Conservation (phyloP, 352 stramenopile genomes). For the Globisporangium abappressorium region DNA sequence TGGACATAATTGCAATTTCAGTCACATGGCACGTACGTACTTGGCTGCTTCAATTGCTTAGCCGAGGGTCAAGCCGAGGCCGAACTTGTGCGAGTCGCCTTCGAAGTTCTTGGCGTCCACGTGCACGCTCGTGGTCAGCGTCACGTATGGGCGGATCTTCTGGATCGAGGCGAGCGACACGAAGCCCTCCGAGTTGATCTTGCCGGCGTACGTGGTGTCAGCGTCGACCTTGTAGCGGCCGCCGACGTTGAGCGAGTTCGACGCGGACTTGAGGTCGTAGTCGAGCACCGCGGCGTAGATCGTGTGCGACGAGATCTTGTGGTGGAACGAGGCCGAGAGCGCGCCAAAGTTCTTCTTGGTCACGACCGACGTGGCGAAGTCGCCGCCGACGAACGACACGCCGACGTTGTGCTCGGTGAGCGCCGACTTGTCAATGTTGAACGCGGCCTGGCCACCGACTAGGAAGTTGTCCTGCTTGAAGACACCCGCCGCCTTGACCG, state of each 20-base stretch:
- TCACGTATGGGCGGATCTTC: conserved; percentile 72
- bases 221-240: conserved; percentile 72
- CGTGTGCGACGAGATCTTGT: conserved; percentile 73
- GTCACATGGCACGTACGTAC: neutral
- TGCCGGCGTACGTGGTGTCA: conserved; percentile 79
- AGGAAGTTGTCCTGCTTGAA: conserved; percentile 64
- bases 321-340: conserved; percentile 79
- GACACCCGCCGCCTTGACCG: conserved; percentile 49
- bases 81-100: conserved; percentile 84
- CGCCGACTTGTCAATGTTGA: conserved; percentile 81
- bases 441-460: conserved; percentile 64
- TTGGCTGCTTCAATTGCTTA: conserved; percentile 28
- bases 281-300: conserved; percentile 77
- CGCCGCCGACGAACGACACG: conserved; percentile 58
- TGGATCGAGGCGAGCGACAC: conserved; percentile 74
- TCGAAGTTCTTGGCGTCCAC: conserved; percentile 88
- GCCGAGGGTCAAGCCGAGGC: conserved; percentile 69
- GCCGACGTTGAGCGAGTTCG: conserved; percentile 75
- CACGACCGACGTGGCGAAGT: conserved; percentile 70
- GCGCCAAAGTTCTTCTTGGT: conserved; percentile 84
- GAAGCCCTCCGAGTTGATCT: conserved; percentile 83
- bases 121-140: conserved; percentile 73
- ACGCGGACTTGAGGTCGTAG: conserved; percentile 82
- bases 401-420: conserved; percentile 79
- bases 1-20: neutral